Evolutionary conservation across 805 yeast species (phyloP), one percentile per base, ranked within the genome.

Genomic region (Sugiyamaella americana): DNA sequence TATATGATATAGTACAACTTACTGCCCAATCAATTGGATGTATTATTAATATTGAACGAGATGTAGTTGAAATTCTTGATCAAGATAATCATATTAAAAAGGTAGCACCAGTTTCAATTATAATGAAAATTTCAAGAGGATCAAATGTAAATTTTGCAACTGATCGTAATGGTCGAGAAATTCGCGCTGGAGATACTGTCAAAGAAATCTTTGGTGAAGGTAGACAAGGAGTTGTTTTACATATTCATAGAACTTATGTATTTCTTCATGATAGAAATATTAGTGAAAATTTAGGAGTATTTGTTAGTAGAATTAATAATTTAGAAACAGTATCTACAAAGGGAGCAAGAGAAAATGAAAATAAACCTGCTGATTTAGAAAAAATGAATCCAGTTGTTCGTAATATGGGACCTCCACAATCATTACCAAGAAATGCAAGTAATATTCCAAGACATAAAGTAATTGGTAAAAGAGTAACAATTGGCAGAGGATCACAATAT

Each of bases 111-210:
- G 77, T 84, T 5, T 80, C 94, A n/a, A 85, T 93, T 52, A 79
- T 87, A 26, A 76, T 86, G 54, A 86, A 86, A 61, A 74, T 91
- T 40, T 75, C 76, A n/a, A 72, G 75, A 46, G 51, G 50, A 18
- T 53, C 59, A 37, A 8, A 13, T 8, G 20, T 20, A 13, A 26
- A 22, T 10, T 81, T 86, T 47, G 87, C 96, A 2, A 84, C 96
- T 0, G 98, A 93, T 64, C 74, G 77, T 50, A 75, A 76, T 49
- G 98, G 98, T 40, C 75, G 80, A 43, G 91, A 93, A 54, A 79
- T 93, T 46, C 80, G 83, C 47, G 80, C 86, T 34, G 97, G 97
- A 43, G 98, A 93, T 61, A 82, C 93, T 2, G 95, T 93, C n/a
- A 82, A 81, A 57, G 98, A 93, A 61, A 66, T 73, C 22, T 72